phyloP scores from a whole-genome alignment of 495 filamentous ascomycete species.

The Coniosporium apollinis region DNA sequence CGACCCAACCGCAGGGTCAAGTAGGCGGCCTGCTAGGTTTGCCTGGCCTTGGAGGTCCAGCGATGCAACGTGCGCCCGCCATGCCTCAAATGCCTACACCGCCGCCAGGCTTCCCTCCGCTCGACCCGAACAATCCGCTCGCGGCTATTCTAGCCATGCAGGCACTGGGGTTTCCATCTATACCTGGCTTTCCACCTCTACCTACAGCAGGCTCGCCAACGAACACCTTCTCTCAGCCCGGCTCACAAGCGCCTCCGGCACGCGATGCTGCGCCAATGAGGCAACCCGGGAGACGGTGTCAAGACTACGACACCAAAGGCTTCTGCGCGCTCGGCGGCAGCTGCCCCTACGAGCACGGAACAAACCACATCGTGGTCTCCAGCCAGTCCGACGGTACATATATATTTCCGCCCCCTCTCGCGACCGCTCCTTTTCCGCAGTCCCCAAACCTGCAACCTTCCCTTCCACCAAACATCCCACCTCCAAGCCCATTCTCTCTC shows the following conservation, averaged over 20 bases:
- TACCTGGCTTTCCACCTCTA: constrained; percentile 37
- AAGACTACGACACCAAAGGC: constrained; percentile 78
- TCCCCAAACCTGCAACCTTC: not conserved
- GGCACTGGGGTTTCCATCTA: constrained; percentile 43
- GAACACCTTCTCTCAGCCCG: constrained; percentile 9
- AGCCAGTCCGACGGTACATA: constrained; percentile 35
- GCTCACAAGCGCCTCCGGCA: constrained; percentile 6
- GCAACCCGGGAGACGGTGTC: constrained; percentile 44
- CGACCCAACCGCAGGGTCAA: too few relatives aligned
- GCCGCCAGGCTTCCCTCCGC: constrained; percentile 27
- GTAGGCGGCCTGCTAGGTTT: not conserved
- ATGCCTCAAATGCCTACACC: constrained; percentile 32
- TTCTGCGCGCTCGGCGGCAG: constrained; percentile 62
- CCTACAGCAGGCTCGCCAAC: constrained; percentile 16
- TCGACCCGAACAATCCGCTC: constrained; percentile 51
- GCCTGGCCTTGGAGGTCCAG: not conserved
- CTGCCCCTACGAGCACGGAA: constrained; percentile 74
- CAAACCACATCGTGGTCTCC: constrained; percentile 35
- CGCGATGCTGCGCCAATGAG: constrained; percentile 15
- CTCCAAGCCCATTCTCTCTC: too few relatives aligned
- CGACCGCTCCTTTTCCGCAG: too few relatives aligned
- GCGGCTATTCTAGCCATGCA: constrained; percentile 56
- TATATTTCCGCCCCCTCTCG: too few relatives aligned
- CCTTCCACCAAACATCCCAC: too few relatives aligned
- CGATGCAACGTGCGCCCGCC: not conserved